Evolutionary conservation across 2,329 filamentous ascomycete genomes (phyloP), one percentile per base, ranked within the genome.

Genomic region (Penicillium sumatraense): DNA sequence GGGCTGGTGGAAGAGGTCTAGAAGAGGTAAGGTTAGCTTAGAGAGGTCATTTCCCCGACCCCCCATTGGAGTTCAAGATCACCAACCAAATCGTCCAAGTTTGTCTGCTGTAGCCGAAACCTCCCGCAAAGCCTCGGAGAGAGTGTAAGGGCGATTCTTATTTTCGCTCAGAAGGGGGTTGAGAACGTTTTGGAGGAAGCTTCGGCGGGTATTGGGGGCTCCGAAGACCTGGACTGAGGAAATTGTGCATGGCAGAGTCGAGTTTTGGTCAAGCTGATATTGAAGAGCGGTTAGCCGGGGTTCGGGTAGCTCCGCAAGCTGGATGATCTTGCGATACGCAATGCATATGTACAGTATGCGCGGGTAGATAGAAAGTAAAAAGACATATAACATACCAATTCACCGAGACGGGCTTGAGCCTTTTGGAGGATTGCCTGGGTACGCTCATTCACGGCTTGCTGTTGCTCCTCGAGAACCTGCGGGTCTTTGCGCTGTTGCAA

Each of bases 1-100:
- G 26, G 89, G 86, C 29, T 89, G 86, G 62, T 95, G 88, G 79
- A 96, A 96, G 69, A 98, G 93, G 70, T 91, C 91, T 93, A 67
- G 3, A 33, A 7, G n/a, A n/a, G n/a, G n/a, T 40, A 3, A 10
- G 33, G 26, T 51, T 14, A 54, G 66, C 48, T 64, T 63, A 68
- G 59, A 46, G 54, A 23, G 16, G 27, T 33, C n/a, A 13, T 20
- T 29, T 36, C 24, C 18, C 49, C 13, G 21, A 18, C 31, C 26
- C 35, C 21, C 21, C 35, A 14, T 20, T 31, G 33, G 16, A 33
- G 48, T 20, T 45, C 27, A 31, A 45, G 31, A 35, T 16, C 45
- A 61, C 81, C 54, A 83, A 93, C 91, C 92, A 68, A 97, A 90
- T 59, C 86, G 84, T 62, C 88, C 86, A 48, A 96, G 86, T 80